Base-by-base conservation (phyloP, 129 eudicot species). In the Arctium minus region DNA sequence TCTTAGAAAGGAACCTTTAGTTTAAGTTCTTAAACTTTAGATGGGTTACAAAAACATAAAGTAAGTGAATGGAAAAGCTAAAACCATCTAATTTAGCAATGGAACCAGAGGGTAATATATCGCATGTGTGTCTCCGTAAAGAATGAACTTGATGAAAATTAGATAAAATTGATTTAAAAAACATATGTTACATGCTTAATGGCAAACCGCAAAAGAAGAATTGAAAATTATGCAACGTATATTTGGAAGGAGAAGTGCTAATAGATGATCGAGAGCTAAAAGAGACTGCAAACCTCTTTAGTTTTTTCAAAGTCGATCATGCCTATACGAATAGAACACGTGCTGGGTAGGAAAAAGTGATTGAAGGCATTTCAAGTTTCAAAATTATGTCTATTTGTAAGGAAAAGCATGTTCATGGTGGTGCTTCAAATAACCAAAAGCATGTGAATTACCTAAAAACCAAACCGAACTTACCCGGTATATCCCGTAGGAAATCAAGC, bases 1-100 rank as follows among this genome's bases (percentile, higher is more conserved):
- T 90, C 90, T 92, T 88, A 64, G 99, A 96, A 13, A 96, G 88
- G 80, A 96, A 96, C 93, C 99, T 96, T 68, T 65, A 80, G 6
- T 73, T 64, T 69, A 73, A 80, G 30, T 3, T 62, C 79, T 18
- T 60, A 53, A 46, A 27, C 40, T 10, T 80, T 3, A 74, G 62
- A 38, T 27, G 33, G 31, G 22, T 48, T 46, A n/a, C 36, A 60
- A 68, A 50, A 70, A 68, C 75, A 78, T 65, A 35, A 0, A 70
- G 7, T 27, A 72, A 27, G 48, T 13, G 68, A 37, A 68, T 42
- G 9, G 36, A 44, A 82, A 46, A 9, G n/a, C 10, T 69, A 46
- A 71, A 48, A 71, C 39, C 30, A 15, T 68, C 6, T 68, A 12
- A 11, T 79, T 27, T 67, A 67, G 82, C 62, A 50, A 50, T 50